These are phyloP conservation scores for Thraustotheca clavata DNA, from an alignment of 352 stramenopile genomes.

Conservation along the genomic window DNA sequence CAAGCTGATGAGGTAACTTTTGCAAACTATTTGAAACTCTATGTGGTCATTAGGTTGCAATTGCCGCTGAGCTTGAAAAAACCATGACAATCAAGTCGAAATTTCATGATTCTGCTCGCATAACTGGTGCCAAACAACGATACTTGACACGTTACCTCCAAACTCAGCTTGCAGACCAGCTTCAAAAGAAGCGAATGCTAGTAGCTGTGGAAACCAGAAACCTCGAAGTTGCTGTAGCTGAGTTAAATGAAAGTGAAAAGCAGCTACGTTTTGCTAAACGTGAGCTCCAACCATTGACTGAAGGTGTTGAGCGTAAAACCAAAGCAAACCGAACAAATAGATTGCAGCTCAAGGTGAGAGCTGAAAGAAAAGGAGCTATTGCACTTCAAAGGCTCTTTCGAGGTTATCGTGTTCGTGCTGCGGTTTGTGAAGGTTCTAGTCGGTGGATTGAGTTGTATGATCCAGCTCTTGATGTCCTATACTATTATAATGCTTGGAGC, in stretches of 20 bases:
- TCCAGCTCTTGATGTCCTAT: conserved; percentile 25
- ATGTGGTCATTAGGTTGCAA: conserved; percentile 6
- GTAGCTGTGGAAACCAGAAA: conserved; percentile 44
- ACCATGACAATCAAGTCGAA: conserved; percentile 79
- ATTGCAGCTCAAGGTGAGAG: conserved; percentile 64
- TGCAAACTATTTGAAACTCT: background rate
- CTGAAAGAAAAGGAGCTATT: conserved; percentile 46
- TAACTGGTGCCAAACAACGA: conserved; percentile 82
- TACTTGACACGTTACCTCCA: conserved; percentile 91
- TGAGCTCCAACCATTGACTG: conserved; percentile 80
- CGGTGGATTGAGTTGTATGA: conserved; percentile 62
- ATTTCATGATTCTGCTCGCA: conserved; percentile 76
- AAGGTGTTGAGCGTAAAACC: conserved; percentile 72
- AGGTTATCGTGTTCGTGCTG: conserved; percentile 58
- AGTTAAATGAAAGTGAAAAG: conserved; percentile 54
- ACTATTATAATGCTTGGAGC: conserved; percentile 81
- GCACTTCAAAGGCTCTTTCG: conserved; percentile 77
- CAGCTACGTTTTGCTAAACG: conserved; percentile 57
- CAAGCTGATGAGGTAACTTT: conserved; percentile 40
- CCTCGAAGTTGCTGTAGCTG: conserved; percentile 47
- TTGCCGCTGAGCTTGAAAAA: conserved; percentile 68
- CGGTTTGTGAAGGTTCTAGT: conserved; percentile 57
- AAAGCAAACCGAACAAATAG: conserved; percentile 47
- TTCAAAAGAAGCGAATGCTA: conserved; percentile 59
- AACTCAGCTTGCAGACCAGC: conserved; percentile 80